phyloP scores from a whole-genome alignment of 148 eudicot species.

The Spergularia bocconei region DNA sequence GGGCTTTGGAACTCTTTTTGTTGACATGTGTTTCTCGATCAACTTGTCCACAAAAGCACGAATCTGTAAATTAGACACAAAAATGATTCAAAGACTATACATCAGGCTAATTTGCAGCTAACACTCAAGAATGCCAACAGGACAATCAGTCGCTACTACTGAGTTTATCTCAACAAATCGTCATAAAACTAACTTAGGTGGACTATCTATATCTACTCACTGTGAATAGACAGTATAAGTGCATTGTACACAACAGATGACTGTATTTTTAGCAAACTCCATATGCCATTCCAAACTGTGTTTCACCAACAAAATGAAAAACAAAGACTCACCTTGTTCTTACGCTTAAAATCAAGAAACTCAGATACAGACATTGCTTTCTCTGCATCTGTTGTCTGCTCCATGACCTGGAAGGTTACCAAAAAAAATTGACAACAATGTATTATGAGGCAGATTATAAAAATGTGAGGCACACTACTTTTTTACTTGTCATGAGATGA shows the following conservation, averaged over 20 bases:
- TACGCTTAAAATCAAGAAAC: slow-evolving; percentile 96
- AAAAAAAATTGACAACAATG: slow-evolving; percentile 1
- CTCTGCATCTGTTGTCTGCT: slow-evolving; percentile 89
- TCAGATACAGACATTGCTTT: slow-evolving; percentile 78
- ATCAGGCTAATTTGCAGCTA: too few species aligned
- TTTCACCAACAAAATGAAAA: slow-evolving; percentile 10
- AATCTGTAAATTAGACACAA: slow-evolving; percentile 46
- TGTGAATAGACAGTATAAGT: not conserved
- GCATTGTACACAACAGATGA: not conserved
- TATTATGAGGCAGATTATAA: not conserved
- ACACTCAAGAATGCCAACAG: not conserved
- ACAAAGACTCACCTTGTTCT: slow-evolving; percentile 61
- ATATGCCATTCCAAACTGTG: not conserved
- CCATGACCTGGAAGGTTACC: slow-evolving; percentile 75
- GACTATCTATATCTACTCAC: not conserved
- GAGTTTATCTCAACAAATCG: not conserved
- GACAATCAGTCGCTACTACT: not conserved
- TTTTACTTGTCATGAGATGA: not conserved
- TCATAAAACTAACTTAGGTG: not conserved
- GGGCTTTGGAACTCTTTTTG: slow-evolving; percentile 51
- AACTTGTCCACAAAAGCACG: slow-evolving; percentile 94
- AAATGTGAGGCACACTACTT: not conserved
- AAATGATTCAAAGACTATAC: not conserved
- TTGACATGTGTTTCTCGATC: slow-evolving; percentile 79
- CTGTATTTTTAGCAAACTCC: not conserved